Evolutionary conservation across 306 rosid genomes (phyloP), one percentile per base, ranked within the genome.

Genomic region (Parietaria judaica): DNA sequence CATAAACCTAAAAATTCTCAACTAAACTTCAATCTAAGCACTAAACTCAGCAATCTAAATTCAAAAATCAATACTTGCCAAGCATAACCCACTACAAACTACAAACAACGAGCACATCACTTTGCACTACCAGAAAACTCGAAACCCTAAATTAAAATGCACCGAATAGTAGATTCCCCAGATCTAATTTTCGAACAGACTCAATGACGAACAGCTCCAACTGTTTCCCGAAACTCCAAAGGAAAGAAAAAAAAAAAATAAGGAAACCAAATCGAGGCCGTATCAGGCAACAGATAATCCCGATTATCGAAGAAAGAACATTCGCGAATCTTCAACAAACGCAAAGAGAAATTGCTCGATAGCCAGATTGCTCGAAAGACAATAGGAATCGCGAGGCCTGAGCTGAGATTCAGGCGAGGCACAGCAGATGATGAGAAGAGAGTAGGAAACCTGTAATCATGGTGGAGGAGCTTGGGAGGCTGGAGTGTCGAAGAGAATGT

Each of bases 401-500:
- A 66, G 58, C 56, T 56, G 67, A 38, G 51, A 11, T 50, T 39
- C 50, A 58, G 39, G 46, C 44, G 51, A 70, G 11, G 60, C 7
- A 41, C 5, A 7, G 14, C 4, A 11, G 12, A 14, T 8, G 16
- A 73, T 39, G 52, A 66, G 58, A 47, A 75, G 48, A 11, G 60
- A 72, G 73, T 57, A 59, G 47, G 13, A 14, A 53, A 91, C 98
- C 98, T 70, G 84, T 75, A 78, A 91, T 76, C 98, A 91, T 91
- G 83, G 65, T 54, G 58, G 63, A 15, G 48, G 66, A 78, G 58
- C 31, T 36, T 48, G 43, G 71, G 51, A 8, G 65, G 23, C 60
- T 43, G 71, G 63, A 77, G 67, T 82, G 74, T 78, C 78, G 62
- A 72, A 12, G 58, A 50, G 31, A 37, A 23, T 36, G 70, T 6